phyloP scores from a whole-genome alignment of 176 grass and related monocot species.

The Phoenix dactylifera region DNA sequence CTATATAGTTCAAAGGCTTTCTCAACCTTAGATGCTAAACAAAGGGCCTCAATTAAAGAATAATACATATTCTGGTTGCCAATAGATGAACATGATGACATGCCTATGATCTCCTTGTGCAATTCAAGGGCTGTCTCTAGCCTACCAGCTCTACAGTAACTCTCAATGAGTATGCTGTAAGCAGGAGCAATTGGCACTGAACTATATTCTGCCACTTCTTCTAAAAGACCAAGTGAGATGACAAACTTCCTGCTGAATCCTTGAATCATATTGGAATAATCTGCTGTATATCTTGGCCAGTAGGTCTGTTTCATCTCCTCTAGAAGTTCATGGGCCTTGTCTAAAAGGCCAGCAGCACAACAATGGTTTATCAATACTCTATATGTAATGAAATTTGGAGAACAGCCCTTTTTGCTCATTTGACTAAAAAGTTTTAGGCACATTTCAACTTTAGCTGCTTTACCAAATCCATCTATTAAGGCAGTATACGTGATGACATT shows the following conservation, averaged over 20 bases:
- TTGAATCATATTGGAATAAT: conserved; percentile 39
- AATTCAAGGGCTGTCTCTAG: conserved; percentile 73
- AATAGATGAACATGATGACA: conserved; percentile 22
- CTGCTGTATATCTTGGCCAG: conserved; percentile 73
- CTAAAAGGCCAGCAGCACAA: conserved; percentile 75
- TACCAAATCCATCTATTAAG: conserved; percentile 85
- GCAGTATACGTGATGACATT: conserved; percentile 96
- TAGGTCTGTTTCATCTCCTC: conserved; percentile 95
- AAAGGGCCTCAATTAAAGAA: conserved; percentile 71
- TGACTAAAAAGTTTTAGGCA: conserved; percentile 70
- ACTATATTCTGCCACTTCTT: conserved; percentile 56
- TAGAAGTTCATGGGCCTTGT: conserved; percentile 53
- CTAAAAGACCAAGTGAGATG: conserved; percentile 50
- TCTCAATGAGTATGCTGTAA: conserved; percentile 77
- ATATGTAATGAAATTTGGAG: conserved; percentile 89
- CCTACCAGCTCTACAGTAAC: conserved; percentile 64
- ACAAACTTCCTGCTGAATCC: conserved; percentile 88
- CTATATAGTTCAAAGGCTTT: conserved; percentile 70
- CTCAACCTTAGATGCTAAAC: conserved; percentile 68
- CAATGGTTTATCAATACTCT: conserved; percentile 82
- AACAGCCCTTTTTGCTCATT: conserved; percentile 68
- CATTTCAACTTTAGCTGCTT: conserved; percentile 53
- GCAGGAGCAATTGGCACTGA: conserved; percentile 42
- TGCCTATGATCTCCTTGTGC: conserved; percentile 67
- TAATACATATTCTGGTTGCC: conserved; percentile 34